These are phyloP conservation scores for Canavalia ensiformis DNA, from an alignment of 306 rosid genomes.

Conservation along the genomic window DNA sequence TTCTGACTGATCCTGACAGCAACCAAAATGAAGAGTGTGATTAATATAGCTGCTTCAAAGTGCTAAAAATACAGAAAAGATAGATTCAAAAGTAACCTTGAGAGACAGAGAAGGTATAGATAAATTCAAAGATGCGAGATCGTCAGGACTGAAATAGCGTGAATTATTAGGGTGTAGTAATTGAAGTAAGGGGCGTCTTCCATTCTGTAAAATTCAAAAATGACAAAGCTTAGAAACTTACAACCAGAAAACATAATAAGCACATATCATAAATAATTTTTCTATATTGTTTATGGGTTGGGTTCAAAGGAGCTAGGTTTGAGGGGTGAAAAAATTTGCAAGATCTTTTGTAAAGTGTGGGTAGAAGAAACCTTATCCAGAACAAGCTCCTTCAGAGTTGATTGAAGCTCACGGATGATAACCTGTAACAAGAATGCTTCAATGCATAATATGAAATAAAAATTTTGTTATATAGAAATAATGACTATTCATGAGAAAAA, in stretches of 20 bases:
- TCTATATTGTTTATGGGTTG: slow-evolving; percentile 2
- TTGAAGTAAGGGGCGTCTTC: slow-evolving; percentile 81
- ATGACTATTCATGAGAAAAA: slow-evolving; percentile 37
- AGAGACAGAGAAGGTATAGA: slow-evolving; percentile 77
- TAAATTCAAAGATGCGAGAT: slow-evolving; percentile 72
- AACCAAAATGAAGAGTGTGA: slow-evolving; percentile 40
- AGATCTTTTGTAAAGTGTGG: slow-evolving; percentile 12
- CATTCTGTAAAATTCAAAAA: slow-evolving; percentile 69
- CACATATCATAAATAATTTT: slow-evolving; percentile 35
- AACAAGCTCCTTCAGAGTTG: slow-evolving; percentile 76
- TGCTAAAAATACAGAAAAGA: slow-evolving; percentile 15
- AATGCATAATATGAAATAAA: slow-evolving; percentile 38
- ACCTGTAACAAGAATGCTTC: slow-evolving; percentile 61
- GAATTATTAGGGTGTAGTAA: slow-evolving; percentile 85
- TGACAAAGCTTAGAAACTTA: slow-evolving; percentile 35
- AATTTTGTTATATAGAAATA: slow-evolving; percentile 14
- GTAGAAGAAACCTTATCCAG: slow-evolving; percentile 75
- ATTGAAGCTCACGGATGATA: slow-evolving; percentile 75
- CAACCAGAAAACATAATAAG: slow-evolving; percentile 5
- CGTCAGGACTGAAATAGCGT: slow-evolving; percentile 85
- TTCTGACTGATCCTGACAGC: slow-evolving; percentile 63
- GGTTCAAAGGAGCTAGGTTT: slow-evolving; percentile 21
- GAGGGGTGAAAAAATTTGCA: background rate
- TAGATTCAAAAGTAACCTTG: slow-evolving; percentile 63
- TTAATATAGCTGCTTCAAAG: slow-evolving; percentile 32